Evolutionary conservation across 2,329 filamentous ascomycete genomes (phyloP).

Genomic region (Venturiaceae sp.): DNA sequence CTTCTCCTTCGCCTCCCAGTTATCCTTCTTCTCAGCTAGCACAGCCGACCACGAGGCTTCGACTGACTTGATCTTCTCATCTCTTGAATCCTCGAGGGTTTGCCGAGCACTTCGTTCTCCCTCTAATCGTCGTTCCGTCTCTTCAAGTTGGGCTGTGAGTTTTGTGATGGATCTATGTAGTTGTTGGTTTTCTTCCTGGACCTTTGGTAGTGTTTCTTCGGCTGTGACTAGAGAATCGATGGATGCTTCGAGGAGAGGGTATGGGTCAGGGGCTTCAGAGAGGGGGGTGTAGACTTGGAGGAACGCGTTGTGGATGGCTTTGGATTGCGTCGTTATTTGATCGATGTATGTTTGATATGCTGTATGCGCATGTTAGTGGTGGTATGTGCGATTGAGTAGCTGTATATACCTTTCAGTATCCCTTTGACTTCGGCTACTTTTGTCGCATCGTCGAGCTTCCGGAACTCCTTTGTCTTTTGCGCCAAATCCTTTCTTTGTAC

Average conservation of each 20-base stretch:
- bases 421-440: slow-evolving; percentile 86
- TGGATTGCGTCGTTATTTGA: slow-evolving; percentile 89
- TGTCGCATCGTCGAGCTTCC: slow-evolving; percentile 79
- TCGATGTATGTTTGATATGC: slow-evolving; percentile 98
- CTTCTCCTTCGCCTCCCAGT: slow-evolving; percentile 92
- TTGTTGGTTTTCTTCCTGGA: slow-evolving; percentile 80
- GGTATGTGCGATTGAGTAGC: neutral
- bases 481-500: slow-evolving; percentile 93
- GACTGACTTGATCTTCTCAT: slow-evolving; percentile 76
- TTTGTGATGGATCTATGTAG: slow-evolving; percentile 69
- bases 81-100: slow-evolving; percentile 66
- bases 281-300: slow-evolving; percentile 86
- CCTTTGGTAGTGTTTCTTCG: slow-evolving; percentile 83
- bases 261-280: slow-evolving; percentile 93
- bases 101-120: slow-evolving; percentile 63
- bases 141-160: slow-evolving; percentile 73
- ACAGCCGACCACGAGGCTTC: slow-evolving; percentile 86
- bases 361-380: slow-evolving; percentile 27
- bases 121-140: slow-evolving; percentile 71
- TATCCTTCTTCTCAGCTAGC: slow-evolving; percentile 85
- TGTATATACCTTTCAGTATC: slow-evolving; percentile 63
- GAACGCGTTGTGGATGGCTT: slow-evolving; percentile 86
- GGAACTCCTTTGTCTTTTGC: slow-evolving; percentile 98
- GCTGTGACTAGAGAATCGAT: slow-evolving; percentile 88
- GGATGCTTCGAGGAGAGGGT: slow-evolving; percentile 89